Evolutionary conservation across 2,329 filamentous ascomycete genomes (phyloP).

Genomic region (Elsinoe fawcettii): DNA sequence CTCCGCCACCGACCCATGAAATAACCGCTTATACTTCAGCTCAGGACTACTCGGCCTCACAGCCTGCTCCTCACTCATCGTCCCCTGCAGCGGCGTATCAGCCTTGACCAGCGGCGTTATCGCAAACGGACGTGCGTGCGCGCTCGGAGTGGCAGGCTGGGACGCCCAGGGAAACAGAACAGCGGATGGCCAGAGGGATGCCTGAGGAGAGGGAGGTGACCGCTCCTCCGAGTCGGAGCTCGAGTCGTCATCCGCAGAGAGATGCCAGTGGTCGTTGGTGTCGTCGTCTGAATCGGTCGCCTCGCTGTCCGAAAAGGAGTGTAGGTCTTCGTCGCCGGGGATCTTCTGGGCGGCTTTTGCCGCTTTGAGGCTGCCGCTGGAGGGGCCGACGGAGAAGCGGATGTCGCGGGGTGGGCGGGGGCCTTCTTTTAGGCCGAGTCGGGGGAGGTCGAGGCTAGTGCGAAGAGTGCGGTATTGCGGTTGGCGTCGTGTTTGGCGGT

Average conservation of each 20-base stretch:
- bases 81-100: not conserved
- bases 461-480: conserved; percentile 9
- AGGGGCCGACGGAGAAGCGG: not conserved
- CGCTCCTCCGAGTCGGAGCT: conserved; percentile 28
- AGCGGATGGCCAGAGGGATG: conserved; percentile 20
- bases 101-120: conserved; percentile 14
- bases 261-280: conserved; percentile 18
- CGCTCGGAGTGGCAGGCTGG: conserved; percentile 25
- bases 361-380: not conserved
- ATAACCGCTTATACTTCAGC: conserved; percentile 35
- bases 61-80: not conserved
- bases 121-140: conserved; percentile 17
- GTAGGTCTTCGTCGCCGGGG: conserved; percentile 9
- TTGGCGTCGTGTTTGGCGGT: not conserved
- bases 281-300: conserved; percentile 24
- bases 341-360: not conserved
- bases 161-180: conserved; percentile 26
- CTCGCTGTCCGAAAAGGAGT: conserved; percentile 24
- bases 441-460: conserved; percentile 12
- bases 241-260: conserved; percentile 29
- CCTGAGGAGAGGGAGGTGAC: conserved; percentile 28
- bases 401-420: not conserved
- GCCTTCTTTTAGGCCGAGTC: not conserved
- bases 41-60: conserved; percentile 32
- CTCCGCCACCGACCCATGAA: conserved; percentile 25